Evolutionary conservation across 108 stramenopile species (phyloP), one percentile per base, ranked within the genome.

Genomic region (Discostella pseudostelligera): DNA sequence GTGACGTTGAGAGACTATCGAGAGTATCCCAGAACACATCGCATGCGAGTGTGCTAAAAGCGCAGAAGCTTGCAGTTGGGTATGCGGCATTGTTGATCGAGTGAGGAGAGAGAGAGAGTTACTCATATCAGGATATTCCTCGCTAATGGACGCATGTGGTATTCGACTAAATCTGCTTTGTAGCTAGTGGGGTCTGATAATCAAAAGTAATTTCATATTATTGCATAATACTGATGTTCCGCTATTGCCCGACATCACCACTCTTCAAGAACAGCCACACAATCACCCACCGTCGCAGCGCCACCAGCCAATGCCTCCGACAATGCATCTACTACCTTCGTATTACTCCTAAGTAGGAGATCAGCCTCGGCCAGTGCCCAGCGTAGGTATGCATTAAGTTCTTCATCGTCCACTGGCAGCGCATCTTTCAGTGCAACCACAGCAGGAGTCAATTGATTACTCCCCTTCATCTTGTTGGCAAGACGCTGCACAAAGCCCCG

Each of bases 261-360:
- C 17, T 62, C 77, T 76, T 96, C 95, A 25, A 92, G 60, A 12
- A 87, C 70, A 13, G 90, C 87, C n/a, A 89, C 83, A 48, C 92
- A 96, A 74, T 96, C 95, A 16, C 90, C 95, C 17, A 93, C 87
- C 16, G 95, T 93, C 19, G 92, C 90, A 26, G 88, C 82, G 28
- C 90, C 90, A 4, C 86, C 82, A 4, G 85, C 76, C 69, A 96
- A 82, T 66, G 86, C 81, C 53, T 85, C 72, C 12, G 90, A 62
- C 10, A 96, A 59, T 48, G 85, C 77, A 6, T 81, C 83, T 9
- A 93, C 82, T 9, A 61, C 57, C 12, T 62, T 75, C 44, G 57
- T 49, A 56, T 96, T 84, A n/a, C 68, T 69, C 21, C 87, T 74
- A 42, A 96, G 45, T 40, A 96, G 66, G 11, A 67, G 19, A 48